Evolutionary conservation across 257 asterid genomes (phyloP).

Genomic region (Solanum tarijense): DNA sequence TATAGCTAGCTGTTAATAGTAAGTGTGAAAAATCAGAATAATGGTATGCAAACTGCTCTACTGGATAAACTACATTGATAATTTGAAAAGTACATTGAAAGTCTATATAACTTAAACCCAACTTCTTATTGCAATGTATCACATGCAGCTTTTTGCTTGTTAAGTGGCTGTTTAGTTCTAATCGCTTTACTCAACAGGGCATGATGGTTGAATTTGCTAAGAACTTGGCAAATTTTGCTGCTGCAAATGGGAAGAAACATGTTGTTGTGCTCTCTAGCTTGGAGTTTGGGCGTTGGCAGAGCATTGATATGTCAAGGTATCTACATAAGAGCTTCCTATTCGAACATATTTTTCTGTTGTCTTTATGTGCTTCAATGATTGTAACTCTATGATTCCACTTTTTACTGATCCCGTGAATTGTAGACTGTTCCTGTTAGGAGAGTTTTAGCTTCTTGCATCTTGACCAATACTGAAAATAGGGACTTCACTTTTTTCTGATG

Average conservation of each 20-base stretch:
- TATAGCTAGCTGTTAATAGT: not conserved
- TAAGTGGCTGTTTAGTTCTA: not conserved
- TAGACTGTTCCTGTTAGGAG: not conserved
- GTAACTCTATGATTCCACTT: not conserved
- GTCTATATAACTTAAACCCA: not conserved
- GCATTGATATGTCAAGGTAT: constrained; percentile 78
- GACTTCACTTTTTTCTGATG: not conserved
- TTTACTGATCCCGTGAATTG: not conserved
- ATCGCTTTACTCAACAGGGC: constrained; percentile 56
- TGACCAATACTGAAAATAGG: not conserved
- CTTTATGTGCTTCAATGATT: not conserved
- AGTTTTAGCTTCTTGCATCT: not conserved
- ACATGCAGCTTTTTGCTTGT: not conserved
- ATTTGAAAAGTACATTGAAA: not conserved
- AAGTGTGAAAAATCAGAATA: not conserved
- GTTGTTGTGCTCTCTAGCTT: constrained; percentile 75
- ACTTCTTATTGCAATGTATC: not conserved
- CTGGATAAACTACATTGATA: not conserved
- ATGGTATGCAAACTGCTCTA: not conserved
- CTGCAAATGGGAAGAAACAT: constrained; percentile 61
- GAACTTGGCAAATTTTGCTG: constrained; percentile 73
- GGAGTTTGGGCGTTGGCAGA: constrained; percentile 82
- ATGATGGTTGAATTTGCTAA: constrained; percentile 75
- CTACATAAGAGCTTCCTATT: not conserved
- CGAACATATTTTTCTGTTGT: not conserved